Evolutionary conservation across 1,284 basidiomycete genomes (phyloP).

Genomic region (Irpex sp.): DNA sequence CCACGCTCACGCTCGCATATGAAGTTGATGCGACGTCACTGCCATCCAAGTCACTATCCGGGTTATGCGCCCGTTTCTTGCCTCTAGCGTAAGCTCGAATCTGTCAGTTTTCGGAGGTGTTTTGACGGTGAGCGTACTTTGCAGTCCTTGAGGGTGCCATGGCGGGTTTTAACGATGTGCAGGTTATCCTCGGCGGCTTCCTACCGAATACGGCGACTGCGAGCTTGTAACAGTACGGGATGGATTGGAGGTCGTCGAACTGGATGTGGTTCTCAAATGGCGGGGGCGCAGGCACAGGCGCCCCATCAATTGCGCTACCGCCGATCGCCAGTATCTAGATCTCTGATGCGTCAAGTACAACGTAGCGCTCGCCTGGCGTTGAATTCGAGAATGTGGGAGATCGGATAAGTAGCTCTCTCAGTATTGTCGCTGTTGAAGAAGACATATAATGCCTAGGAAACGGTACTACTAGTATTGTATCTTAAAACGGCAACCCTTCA

Average conservation of each 20-base stretch:
- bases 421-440: too few species aligned
- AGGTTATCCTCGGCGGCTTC: not conserved
- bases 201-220: not conserved
- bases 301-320: not conserved
- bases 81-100: conserved; percentile 7
- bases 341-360: too few species aligned
- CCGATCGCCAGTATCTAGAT: not conserved
- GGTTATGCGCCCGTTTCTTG: conserved; percentile 12
- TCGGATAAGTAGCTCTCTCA: too few species aligned
- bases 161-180: not conserved
- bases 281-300: not conserved
- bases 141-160: conserved; percentile 21
- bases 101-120: conserved; percentile 5
- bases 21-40: conserved; percentile 6
- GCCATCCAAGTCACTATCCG: conserved; percentile 6
- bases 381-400: too few species aligned
- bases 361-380: too few species aligned
- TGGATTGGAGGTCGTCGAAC: conserved; percentile 8
- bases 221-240: conserved; percentile 5
- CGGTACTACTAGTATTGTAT: too few species aligned
- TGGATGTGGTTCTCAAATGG: conserved; percentile 10
- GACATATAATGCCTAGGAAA: too few species aligned
- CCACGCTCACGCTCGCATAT: not conserved
- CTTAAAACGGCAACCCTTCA: too few species aligned
- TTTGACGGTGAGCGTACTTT: conserved; percentile 21